Base-by-base conservation (phyloP, 805 yeast species). In the Teunomyces stri region DNA sequence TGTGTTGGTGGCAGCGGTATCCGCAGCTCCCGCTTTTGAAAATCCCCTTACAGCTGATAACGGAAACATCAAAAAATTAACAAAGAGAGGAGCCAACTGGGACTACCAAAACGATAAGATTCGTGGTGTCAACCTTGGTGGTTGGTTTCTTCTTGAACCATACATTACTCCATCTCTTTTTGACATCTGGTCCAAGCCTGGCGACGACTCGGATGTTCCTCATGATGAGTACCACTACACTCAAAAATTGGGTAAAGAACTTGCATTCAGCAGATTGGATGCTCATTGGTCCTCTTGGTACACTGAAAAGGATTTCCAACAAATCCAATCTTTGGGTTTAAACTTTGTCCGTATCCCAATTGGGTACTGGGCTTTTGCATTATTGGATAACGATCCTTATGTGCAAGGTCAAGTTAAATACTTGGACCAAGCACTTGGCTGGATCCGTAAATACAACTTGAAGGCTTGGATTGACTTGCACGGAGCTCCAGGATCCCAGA, bases 401-500 rank as follows among this genome's bases (percentile, higher is more conserved):
- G 94, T 89, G 29, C 81, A 78, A 60, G 97, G 97, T 29, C 96
- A 87, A 66, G 79, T 70, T 48, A 62, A 68, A 6, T 88, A 86
- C 65, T 68, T 91, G 45, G 95, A 88, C 59, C 68, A 76, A 59
- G 96, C 96, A 12, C 68, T 91, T 36, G 76, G 62, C 13, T 92
- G 97, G 97, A 81, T 88, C 37, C 65, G 79, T 42, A 69, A 72
- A 13, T 60, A 82, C 53, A 77, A 75, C 35, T 61, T 91, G 52
- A 83, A 84, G 61, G 96, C 82, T 20, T 89, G 96, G 97, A 77
- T 91, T 38, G 97, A 92, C 65, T 68, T 91, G 59, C 98, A 91
- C 64, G 97, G 97, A 52, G 96, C 87, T n/a, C 95, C 96, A 29
- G 97, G 97, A 18, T 87, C 96, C 18, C 98, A 91, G 66, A 91